phyloP scores from a whole-genome alignment of 2,329 filamentous ascomycete genomes.

The Setomelanomma holmii region DNA sequence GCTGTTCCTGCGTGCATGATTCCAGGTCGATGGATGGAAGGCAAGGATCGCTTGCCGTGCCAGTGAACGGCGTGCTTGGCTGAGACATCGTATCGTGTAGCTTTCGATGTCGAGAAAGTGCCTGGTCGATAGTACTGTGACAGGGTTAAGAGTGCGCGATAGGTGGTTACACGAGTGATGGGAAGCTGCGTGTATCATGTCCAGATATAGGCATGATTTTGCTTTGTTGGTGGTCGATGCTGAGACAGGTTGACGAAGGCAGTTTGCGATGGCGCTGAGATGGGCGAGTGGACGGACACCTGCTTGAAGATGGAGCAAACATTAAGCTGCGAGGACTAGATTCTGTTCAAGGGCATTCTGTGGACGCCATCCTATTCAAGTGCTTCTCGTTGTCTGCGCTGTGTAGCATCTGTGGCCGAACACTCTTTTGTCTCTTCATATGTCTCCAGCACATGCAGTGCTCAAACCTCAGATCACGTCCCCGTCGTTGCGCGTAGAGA shows the following conservation, averaged over 20 bases:
- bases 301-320: constrained; percentile 13
- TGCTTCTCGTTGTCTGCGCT: neutral
- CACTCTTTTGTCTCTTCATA: too few species aligned
- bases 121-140: neutral
- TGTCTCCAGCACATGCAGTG: too few species aligned
- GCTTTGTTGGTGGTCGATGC: constrained; percentile 10
- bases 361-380: too few species aligned
- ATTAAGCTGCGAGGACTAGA: neutral
- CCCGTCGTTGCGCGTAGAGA: too few species aligned
- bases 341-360: neutral
- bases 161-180: constrained; percentile 17
- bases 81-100: neutral
- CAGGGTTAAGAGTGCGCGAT: neutral
- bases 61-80: constrained; percentile 8
- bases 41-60: constrained; percentile 1
- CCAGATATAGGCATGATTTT: constrained; percentile 21
- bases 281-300: constrained; percentile 6
- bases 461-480: too few species aligned
- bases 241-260: constrained; percentile 6
- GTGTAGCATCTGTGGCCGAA: neutral
- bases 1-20: constrained; percentile 1
- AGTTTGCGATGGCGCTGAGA: neutral
- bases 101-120: neutral
- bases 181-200: constrained; percentile 2
- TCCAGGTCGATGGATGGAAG: neutral